These are phyloP conservation scores for Iris pallida DNA, from an alignment of 116 monocot species.

Conservation along the genomic window DNA sequence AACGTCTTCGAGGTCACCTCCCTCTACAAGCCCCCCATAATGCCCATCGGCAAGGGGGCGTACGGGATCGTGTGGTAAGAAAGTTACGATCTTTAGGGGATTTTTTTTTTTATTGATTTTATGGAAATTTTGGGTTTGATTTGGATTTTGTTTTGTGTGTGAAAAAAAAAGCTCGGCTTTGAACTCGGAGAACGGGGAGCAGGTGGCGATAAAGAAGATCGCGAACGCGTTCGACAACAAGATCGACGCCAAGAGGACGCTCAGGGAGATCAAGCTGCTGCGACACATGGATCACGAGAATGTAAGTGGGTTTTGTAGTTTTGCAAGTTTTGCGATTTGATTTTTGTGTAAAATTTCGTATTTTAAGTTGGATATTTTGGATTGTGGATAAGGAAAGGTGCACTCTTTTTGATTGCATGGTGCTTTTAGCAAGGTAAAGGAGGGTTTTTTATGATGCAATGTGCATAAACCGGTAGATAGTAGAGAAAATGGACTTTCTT, in stretches of 20 bases:
- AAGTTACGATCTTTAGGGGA: neutral
- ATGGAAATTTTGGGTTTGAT: neutral
- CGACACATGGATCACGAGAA: constrained; percentile 84
- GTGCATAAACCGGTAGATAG: no score
- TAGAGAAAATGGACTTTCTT: no score
- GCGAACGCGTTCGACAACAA: constrained; percentile 76
- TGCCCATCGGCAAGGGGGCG: constrained; percentile 75
- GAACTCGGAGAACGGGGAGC: constrained; percentile 71
- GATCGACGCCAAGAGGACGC: constrained; percentile 72
- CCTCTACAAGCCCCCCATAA: constrained; percentile 69
- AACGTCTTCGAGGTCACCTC: constrained; percentile 69
- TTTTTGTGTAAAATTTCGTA: no score
- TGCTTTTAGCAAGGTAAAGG: no score
- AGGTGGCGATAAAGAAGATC: constrained; percentile 80
- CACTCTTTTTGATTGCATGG: no score
- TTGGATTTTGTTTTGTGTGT: neutral
- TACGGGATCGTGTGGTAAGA: constrained; percentile 71
- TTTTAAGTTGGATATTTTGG: no score
- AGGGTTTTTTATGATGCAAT: no score
- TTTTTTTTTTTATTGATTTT: neutral
- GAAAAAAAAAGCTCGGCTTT: constrained; percentile 46
- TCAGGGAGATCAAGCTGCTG: constrained; percentile 70
- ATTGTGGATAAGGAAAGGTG: no score
- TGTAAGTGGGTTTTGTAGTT: constrained; percentile 19
- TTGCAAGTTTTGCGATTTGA: no score